Conservation (phyloP, 352 stramenopile genomes). For the Nothophytophthora sp. region DNA sequence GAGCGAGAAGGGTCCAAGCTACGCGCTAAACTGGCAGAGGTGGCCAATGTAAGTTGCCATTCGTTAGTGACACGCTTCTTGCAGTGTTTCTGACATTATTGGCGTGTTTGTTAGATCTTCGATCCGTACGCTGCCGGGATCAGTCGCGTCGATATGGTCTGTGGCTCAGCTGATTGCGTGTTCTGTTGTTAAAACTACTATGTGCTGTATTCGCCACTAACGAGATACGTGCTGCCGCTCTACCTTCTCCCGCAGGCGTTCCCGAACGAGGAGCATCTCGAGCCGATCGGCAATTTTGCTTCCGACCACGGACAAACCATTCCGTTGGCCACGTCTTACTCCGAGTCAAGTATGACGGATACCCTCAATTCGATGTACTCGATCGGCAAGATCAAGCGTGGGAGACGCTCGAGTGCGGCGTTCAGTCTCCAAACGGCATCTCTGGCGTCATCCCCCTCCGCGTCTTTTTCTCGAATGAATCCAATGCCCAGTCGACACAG, state of each 20-base stretch:
- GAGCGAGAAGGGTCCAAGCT: constrained; percentile 73
- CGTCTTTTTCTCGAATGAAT: constrained; percentile 28
- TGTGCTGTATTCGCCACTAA: background rate
- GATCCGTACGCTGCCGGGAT: constrained; percentile 74
- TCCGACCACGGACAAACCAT: constrained; percentile 74
- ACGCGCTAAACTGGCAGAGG: constrained; percentile 55
- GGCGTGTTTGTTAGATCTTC: constrained; percentile 52
- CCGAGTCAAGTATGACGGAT: constrained; percentile 52
- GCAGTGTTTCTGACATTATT: no score
- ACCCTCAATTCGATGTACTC: constrained; percentile 60
- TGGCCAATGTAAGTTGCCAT: constrained; percentile 46
- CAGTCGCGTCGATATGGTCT: constrained; percentile 69
- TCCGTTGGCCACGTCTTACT: constrained; percentile 56
- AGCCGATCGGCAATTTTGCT: constrained; percentile 72
- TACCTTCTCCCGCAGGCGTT: constrained; percentile 45
- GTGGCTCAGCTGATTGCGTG: background rate
- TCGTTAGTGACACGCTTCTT: constrained; percentile 1
- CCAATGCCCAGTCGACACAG: constrained; percentile 31
- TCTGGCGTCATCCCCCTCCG: constrained; percentile 17
- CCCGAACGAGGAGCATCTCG: constrained; percentile 80
- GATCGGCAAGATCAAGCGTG: constrained; percentile 70
- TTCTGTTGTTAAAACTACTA: background rate
- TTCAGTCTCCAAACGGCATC: constrained; percentile 37
- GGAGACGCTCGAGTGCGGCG: constrained; percentile 48
- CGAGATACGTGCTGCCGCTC: background rate